Percentiles rank a stretch among this genome's conserved stretches.
Evolutionary conservation across 495 filamentous ascomycete species (phyloP).

Genomic region (Endocarpon pusillum): DNA sequence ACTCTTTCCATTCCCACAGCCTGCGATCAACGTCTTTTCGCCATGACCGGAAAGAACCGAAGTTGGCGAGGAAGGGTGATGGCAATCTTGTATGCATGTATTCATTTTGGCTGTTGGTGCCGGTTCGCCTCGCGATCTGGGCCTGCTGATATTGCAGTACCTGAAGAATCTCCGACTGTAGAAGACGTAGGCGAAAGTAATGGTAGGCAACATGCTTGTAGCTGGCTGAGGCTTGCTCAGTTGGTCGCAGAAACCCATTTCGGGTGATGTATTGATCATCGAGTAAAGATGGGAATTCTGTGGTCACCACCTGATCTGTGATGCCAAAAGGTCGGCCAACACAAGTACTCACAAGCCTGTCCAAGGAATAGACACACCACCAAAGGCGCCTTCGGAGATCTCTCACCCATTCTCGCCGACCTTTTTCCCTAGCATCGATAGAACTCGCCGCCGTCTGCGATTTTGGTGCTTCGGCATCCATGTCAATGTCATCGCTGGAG

Average conservation of each 20-base stretch:
- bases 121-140: conserved; percentile 35
- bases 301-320: conserved; percentile 84
- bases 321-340: conserved; percentile 90
- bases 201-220: conserved; percentile 85
- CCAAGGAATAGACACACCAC: conserved; percentile 94
- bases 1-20: conserved; percentile 72
- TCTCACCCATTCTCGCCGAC: conserved; percentile 68
- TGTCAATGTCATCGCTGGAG: conserved; percentile 16
- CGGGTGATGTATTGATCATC: conserved; percentile 85
- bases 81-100: conserved; percentile 64
- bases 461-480: conserved; percentile 9
- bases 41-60: conserved; percentile 78
- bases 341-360: conserved; percentile 79
- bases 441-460: neutral
- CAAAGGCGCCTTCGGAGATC: conserved; percentile 77
- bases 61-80: conserved; percentile 70
- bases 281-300: conserved; percentile 73
- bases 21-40: conserved; percentile 72
- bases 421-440: conserved; percentile 44
- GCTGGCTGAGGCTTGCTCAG: conserved; percentile 37
- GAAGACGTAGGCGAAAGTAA: conserved; percentile 76
- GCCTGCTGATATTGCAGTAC: conserved; percentile 83
- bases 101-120: conserved; percentile 34
- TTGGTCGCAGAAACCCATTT: conserved; percentile 46
- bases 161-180: conserved; percentile 91